These are phyloP conservation scores for Arctostaphylos glauca DNA, from an alignment of 148 eudicot genomes.

Conservation along the genomic window DNA sequence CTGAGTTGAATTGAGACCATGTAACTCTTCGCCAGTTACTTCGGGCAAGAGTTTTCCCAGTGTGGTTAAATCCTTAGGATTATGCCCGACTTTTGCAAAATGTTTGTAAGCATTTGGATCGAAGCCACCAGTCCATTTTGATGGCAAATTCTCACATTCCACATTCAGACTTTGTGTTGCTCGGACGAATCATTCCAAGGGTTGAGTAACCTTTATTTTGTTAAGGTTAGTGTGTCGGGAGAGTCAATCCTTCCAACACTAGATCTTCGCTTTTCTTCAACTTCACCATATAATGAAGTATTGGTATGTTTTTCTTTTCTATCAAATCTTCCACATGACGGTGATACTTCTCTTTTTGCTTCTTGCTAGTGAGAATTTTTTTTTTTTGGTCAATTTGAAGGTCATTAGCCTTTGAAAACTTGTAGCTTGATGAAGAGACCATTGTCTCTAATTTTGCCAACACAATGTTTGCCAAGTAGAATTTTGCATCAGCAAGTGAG, in stretches of 20 bases:
- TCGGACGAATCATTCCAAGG: too few relatives aligned
- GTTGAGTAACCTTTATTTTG: background rate
- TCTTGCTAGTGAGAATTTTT: too few relatives aligned
- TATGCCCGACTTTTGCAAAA: background rate
- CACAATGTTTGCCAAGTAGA: background rate
- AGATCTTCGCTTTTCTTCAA: background rate
- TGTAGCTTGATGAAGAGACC: too few relatives aligned
- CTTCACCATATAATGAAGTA: background rate
- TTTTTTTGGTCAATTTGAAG: too few relatives aligned
- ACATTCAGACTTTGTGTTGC: too few relatives aligned
- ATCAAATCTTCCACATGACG: background rate
- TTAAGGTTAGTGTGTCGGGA: background rate
- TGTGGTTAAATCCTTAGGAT: background rate
- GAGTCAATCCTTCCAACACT: background rate
- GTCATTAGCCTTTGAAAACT: too few relatives aligned
- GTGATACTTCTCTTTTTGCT: too few relatives aligned
- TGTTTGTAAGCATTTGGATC: background rate
- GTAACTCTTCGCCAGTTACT: background rate
- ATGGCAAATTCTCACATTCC: too few relatives aligned
- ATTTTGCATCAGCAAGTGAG: background rate
- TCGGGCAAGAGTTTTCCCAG: background rate
- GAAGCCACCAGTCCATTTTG: background rate
- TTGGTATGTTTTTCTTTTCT: too few relatives aligned
- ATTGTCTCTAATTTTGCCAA: background rate
- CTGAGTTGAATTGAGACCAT: background rate